These are phyloP conservation scores for Neurospora sp. DNA, from an alignment of 495 filamentous ascomycete genomes.

Conservation along the genomic window DNA sequence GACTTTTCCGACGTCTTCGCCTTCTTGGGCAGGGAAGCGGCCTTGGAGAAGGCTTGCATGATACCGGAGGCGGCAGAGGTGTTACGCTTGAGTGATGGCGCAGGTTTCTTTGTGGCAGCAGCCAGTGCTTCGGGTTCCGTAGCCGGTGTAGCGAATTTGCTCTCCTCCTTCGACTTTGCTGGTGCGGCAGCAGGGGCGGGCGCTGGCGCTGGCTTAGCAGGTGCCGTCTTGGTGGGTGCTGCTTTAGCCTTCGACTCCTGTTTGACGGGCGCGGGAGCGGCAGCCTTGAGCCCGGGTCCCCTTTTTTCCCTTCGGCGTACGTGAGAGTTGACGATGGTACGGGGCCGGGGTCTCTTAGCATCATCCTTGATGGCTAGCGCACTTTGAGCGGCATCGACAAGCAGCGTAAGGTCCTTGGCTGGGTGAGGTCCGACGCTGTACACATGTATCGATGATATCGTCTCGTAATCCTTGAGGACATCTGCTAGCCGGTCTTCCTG, in stretches of 20 bases:
- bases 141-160: constrained; percentile 16
- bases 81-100: constrained; percentile 46
- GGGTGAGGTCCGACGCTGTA: constrained; percentile 72
- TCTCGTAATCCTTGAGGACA: constrained; percentile 54
- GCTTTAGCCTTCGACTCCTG: not conserved
- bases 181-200: constrained; percentile 11
- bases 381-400: constrained; percentile 64
- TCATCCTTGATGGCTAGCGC: constrained; percentile 22
- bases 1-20: constrained; percentile 36
- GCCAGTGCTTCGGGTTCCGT: constrained; percentile 16
- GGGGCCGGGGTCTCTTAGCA: constrained; percentile 11
- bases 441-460: constrained; percentile 67
- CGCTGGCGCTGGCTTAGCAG: constrained; percentile 9
- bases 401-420: constrained; percentile 63
- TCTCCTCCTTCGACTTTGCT: constrained; percentile 25
- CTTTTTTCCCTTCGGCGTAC: constrained; percentile 31
- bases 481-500: constrained; percentile 73
- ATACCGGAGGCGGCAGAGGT: constrained; percentile 41
- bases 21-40: constrained; percentile 54
- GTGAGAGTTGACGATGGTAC: constrained; percentile 24
- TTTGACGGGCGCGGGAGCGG: constrained; percentile 4
- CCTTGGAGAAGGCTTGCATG: constrained; percentile 78
- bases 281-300: constrained; percentile 11
- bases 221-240: constrained; percentile 10
- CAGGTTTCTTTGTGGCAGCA: constrained; percentile 27